phyloP scores from a whole-genome alignment of 495 filamentous ascomycete species.

The Penicillium manginii region DNA sequence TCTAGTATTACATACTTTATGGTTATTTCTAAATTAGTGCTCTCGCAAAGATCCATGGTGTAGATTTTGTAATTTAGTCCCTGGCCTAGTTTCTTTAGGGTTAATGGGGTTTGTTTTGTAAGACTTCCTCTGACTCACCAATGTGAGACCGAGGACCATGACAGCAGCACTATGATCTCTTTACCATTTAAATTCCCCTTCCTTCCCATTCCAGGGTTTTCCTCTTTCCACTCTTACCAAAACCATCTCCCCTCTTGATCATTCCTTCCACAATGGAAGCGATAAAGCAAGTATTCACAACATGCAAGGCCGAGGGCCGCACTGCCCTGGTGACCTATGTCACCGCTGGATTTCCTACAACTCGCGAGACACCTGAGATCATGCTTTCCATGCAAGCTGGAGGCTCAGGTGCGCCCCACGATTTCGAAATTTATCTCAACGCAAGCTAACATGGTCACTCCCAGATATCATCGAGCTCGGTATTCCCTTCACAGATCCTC shows the following conservation, averaged over 20 bases:
- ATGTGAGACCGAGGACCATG: too few relatives aligned
- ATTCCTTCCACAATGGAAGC: conserved; percentile 55
- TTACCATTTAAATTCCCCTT: too few relatives aligned
- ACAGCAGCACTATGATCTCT: too few relatives aligned
- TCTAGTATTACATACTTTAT: too few relatives aligned
- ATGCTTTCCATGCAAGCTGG: conserved; percentile 85
- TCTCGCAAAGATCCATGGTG: too few relatives aligned
- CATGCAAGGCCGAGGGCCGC: conserved; percentile 63
- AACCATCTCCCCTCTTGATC: background rate
- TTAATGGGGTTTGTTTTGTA: too few relatives aligned
- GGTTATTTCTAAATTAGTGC: too few relatives aligned
- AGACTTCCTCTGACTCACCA: too few relatives aligned
- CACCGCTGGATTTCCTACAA: conserved; percentile 81
- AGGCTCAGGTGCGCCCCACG: conserved; percentile 64
- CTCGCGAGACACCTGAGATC: conserved; percentile 70
- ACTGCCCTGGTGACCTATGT: conserved; percentile 84
- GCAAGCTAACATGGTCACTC: background rate
- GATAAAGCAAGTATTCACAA: conserved; percentile 73
- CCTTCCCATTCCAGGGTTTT: background rate
- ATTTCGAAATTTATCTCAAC: background rate
- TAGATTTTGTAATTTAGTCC: too few relatives aligned
- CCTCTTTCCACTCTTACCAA: background rate
- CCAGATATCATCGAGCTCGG: conserved; percentile 57
- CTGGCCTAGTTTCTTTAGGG: too few relatives aligned
- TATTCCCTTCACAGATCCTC: conserved; percentile 94